These are phyloP conservation scores for Sphagnum fallax DNA, from an alignment of 228 moss, liverwort and hornwort species.

Conservation along the genomic window DNA sequence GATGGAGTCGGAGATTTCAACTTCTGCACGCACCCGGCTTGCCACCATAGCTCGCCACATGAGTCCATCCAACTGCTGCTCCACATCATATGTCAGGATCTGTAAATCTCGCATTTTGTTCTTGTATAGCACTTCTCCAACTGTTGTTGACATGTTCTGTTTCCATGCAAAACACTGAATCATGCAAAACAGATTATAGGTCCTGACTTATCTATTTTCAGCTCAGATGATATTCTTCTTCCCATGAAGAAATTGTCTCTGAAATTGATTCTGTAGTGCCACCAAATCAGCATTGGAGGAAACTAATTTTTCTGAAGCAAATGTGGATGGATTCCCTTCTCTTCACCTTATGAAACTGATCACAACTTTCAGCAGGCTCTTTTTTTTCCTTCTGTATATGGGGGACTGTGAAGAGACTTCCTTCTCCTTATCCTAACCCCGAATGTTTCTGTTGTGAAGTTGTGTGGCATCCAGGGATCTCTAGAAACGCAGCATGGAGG, in stretches of 20 bases:
- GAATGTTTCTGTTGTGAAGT: not conserved
- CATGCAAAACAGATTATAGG: not conserved
- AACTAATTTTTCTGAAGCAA: not conserved
- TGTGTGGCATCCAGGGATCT: slow-evolving; percentile 16
- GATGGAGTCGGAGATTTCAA: slow-evolving; percentile 27
- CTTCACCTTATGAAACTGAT: no score
- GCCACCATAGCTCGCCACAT: slow-evolving; percentile 69
- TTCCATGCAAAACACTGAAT: not conserved
- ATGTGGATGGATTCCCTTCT: not conserved
- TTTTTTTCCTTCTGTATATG: no score
- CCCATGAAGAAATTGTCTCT: not conserved
- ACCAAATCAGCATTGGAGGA: no score
- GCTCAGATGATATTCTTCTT: not conserved
- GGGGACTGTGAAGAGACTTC: no score
- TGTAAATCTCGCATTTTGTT: slow-evolving; percentile 3
- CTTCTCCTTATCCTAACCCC: no score
- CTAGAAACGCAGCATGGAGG: slow-evolving; percentile 32
- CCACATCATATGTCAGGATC: slow-evolving; percentile 32
- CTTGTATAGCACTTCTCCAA: not conserved
- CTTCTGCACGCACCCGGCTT: slow-evolving; percentile 42
- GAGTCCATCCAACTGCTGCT: slow-evolving; percentile 37
- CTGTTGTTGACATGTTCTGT: not conserved
- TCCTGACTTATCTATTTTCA: not conserved
- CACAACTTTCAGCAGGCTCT: not conserved
- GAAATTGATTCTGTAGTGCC: no score